A percentile compares a stretch with the other conserved stretches of the same genome.
Conservation (phyloP, 2,329 filamentous ascomycete genomes). For the Paramyrothecium roridum region DNA sequence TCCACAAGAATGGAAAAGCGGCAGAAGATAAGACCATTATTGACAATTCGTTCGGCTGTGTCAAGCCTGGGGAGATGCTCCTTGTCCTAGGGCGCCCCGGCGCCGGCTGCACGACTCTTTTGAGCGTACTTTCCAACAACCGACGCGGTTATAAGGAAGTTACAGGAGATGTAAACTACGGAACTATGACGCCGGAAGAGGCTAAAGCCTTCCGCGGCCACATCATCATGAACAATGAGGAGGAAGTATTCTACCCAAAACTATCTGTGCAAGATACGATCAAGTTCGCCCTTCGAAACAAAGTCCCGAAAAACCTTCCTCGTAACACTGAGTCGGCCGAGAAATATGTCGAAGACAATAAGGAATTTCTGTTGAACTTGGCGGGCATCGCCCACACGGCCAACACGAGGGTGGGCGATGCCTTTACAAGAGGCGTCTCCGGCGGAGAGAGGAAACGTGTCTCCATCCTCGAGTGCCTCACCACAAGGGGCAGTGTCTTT, state of each 20-base stretch:
- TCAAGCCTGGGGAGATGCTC: constrained; percentile 62
- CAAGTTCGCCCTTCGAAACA: constrained; percentile 58
- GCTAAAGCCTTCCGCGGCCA: constrained; percentile 45
- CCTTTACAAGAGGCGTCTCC: constrained; percentile 49
- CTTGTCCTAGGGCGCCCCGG: constrained; percentile 62
- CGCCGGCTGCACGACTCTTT: constrained; percentile 55
- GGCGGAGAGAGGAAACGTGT: constrained; percentile 45
- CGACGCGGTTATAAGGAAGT: constrained; percentile 52
- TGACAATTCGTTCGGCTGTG: constrained; percentile 55
- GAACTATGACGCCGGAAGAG: constrained; percentile 38
- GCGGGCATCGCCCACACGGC: constrained; percentile 49
- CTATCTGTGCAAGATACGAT: constrained; percentile 65
- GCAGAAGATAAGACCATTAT: constrained; percentile 48
- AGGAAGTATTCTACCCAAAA: constrained; percentile 57
- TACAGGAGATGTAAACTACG: constrained; percentile 50
- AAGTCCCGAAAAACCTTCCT: constrained; percentile 41
- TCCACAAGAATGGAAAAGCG: neutral
- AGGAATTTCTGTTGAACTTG: neutral
- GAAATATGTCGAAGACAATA: neutral
- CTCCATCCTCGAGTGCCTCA: constrained; percentile 20
- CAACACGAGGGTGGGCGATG: constrained; percentile 51
- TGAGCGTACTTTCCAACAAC: constrained; percentile 61
- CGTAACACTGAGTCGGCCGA: constrained; percentile 30
- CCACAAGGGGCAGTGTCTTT: constrained; percentile 18
- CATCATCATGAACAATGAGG: constrained; percentile 64